These are phyloP conservation scores for Primulina huaijiensis DNA, from an alignment of 257 asterid genomes.

Conservation along the genomic window DNA sequence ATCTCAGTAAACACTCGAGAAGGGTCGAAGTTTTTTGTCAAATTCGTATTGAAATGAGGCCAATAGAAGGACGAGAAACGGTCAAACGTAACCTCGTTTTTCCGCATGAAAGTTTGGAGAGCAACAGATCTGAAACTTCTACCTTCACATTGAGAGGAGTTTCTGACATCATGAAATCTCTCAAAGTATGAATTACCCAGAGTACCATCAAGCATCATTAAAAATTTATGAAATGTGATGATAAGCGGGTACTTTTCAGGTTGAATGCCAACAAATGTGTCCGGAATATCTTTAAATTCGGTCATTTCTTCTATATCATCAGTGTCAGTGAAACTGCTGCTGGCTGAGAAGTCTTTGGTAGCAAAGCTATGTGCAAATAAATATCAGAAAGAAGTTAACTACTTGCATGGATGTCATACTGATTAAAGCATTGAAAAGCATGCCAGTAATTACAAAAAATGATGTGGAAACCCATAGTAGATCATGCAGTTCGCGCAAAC, in stretches of 20 bases:
- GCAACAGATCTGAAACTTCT: constrained; percentile 38
- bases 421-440: constrained; percentile 3
- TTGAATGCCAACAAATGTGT: constrained; percentile 45
- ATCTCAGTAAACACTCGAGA: constrained; percentile 60
- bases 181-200: constrained; percentile 50
- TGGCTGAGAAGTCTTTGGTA: constrained; percentile 20
- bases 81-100: constrained; percentile 55
- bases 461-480: not conserved
- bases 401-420: not conserved
- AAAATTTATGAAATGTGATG: constrained; percentile 61
- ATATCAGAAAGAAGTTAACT: constrained; percentile 2
- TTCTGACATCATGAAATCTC: constrained; percentile 38
- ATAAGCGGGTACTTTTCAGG: constrained; percentile 54
- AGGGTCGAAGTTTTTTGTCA: constrained; percentile 46
- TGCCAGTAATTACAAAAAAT: not conserved
- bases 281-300: constrained; percentile 52
- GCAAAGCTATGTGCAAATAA: constrained; percentile 39
- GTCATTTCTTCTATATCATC: constrained; percentile 50
- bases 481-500: not conserved
- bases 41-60: constrained; percentile 49
- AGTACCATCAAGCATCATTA: constrained; percentile 75
- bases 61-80: constrained; percentile 49
- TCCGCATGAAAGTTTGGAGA: constrained; percentile 43
- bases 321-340: constrained; percentile 27
- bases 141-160: constrained; percentile 22